Percentiles rank a stretch among this genome's conserved stretches.
Evolutionary conservation across 2,329 filamentous ascomycete species (phyloP).

Genomic region (Alternaria tenuissima): DNA sequence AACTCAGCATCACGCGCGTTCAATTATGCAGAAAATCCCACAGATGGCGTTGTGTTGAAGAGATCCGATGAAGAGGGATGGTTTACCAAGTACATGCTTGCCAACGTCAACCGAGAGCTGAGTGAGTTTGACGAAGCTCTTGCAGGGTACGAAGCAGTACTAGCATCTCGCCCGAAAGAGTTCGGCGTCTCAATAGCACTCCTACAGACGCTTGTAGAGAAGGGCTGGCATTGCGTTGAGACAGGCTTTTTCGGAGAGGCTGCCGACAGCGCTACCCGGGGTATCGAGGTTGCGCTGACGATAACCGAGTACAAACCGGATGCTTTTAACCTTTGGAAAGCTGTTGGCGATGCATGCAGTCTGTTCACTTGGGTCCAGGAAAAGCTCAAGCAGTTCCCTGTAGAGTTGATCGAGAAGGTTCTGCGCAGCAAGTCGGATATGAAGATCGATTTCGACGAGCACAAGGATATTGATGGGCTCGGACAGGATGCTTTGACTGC

Average conservation of each 20-base stretch:
- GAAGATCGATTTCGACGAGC: slow-evolving; percentile 62
- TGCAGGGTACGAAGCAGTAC: slow-evolving; percentile 75
- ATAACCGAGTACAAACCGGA: slow-evolving; percentile 69
- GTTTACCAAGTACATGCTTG: slow-evolving; percentile 97
- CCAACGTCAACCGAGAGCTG: slow-evolving; percentile 90
- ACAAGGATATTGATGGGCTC: slow-evolving; percentile 75
- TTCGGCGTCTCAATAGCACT: slow-evolving; percentile 88
- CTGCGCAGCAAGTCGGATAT: slow-evolving; percentile 61
- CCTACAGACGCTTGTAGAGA: slow-evolving; percentile 87
- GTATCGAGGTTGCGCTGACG: slow-evolving; percentile 71
- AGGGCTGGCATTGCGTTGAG: slow-evolving; percentile 77
- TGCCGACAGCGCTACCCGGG: slow-evolving; percentile 72
- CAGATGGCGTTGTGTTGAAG: slow-evolving; percentile 64
- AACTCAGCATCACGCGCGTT: slow-evolving; percentile 95
- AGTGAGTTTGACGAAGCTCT: slow-evolving; percentile 90
- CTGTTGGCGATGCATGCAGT: slow-evolving; percentile 85
- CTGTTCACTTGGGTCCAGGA: slow-evolving; percentile 82
- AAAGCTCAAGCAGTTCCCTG: slow-evolving; percentile 69
- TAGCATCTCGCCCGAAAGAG: slow-evolving; percentile 73
- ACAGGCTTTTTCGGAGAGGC: slow-evolving; percentile 88
- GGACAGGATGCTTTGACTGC: slow-evolving; percentile 51
- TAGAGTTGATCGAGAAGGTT: slow-evolving; percentile 64
- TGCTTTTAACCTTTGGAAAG: slow-evolving; percentile 96
- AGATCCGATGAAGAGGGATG: slow-evolving; percentile 74
- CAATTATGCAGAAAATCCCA: slow-evolving; percentile 80